phyloP scores from a whole-genome alignment of 2,329 filamentous ascomycete genomes.

The Talaromyces sp. region DNA sequence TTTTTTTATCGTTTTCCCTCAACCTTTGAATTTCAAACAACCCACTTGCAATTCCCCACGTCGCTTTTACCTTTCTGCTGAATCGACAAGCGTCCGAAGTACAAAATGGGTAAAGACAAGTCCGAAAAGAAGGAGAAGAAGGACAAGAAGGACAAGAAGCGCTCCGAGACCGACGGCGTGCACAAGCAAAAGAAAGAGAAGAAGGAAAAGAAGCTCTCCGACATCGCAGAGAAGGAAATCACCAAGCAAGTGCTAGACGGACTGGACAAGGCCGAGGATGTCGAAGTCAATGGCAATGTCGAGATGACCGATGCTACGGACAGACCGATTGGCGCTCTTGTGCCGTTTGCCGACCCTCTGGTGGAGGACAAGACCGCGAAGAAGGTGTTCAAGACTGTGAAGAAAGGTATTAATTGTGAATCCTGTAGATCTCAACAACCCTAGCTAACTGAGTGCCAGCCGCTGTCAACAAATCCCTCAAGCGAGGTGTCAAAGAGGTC shows the following conservation, averaged over 20 bases:
- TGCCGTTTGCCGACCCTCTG: constrained; percentile 47
- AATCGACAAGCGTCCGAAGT: not conserved
- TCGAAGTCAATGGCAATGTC: constrained; percentile 16
- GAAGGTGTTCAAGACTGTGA: constrained; percentile 49
- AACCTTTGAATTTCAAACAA: constrained; percentile 8
- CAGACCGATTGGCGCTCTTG: constrained; percentile 41
- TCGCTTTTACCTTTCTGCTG: not conserved
- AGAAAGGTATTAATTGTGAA: constrained; percentile 37
- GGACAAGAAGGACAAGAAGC: constrained; percentile 44
- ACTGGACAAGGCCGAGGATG: constrained; percentile 24
- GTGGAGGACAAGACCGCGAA: constrained; percentile 48
- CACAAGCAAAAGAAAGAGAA: constrained; percentile 33
- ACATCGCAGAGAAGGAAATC: constrained; percentile 37
- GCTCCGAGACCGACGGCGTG: constrained; percentile 42
- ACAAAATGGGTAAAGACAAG: constrained; percentile 43
- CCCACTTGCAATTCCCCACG: not conserved
- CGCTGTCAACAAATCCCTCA: constrained; percentile 90
- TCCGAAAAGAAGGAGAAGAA: constrained; percentile 29
- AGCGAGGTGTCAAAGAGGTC: constrained; percentile 97
- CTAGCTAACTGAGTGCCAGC: constrained; percentile 49
- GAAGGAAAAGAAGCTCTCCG: constrained; percentile 39
- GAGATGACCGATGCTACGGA: not conserved
- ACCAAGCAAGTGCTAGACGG: constrained; percentile 31
- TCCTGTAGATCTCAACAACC: not conserved
- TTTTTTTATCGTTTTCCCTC: constrained; percentile 14